Percentiles rank a stretch among this genome's conserved stretches.
Conservation (phyloP, 176 grass and related monocot genomes). For the Oropetium thomaeum region DNA sequence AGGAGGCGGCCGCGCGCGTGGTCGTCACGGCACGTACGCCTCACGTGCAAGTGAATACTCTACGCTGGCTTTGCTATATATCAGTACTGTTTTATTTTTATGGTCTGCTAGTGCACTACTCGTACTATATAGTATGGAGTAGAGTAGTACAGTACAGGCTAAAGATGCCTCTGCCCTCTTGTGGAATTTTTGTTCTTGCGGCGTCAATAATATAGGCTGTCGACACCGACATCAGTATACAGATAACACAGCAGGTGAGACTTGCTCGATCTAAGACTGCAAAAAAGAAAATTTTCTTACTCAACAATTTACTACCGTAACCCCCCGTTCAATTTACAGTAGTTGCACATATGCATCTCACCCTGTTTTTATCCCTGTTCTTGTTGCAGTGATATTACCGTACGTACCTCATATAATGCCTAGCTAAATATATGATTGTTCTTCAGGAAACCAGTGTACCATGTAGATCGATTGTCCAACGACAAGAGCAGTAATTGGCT, state of each 20-base stretch:
- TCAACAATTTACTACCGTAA: too few relatives aligned
- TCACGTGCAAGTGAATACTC: conserved; percentile 18
- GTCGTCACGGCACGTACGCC: conserved; percentile 15
- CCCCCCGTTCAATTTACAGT: too few relatives aligned
- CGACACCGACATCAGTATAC: too few relatives aligned
- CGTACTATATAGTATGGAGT: too few relatives aligned
- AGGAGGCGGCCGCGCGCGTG: conserved; percentile 17
- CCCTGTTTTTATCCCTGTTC: too few relatives aligned
- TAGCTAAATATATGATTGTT: background rate
- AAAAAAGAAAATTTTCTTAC: too few relatives aligned
- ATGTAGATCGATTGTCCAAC: background rate
- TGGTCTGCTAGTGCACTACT: background rate
- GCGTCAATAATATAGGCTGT: too few relatives aligned
- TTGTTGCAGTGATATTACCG: background rate
- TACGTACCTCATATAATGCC: background rate
- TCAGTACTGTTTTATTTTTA: too few relatives aligned
- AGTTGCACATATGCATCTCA: too few relatives aligned
- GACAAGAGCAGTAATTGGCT: background rate
- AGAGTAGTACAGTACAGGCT: background rate
- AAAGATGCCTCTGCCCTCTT: background rate
- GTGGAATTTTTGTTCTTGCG: conserved; percentile 9
- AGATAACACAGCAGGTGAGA: too few relatives aligned
- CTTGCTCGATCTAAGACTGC: background rate
- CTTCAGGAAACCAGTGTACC: background rate
- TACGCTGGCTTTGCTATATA: background rate